Evolutionary conservation across 2,329 filamentous ascomycete species (phyloP).

Genomic region (Alternaria tenuissima): DNA sequence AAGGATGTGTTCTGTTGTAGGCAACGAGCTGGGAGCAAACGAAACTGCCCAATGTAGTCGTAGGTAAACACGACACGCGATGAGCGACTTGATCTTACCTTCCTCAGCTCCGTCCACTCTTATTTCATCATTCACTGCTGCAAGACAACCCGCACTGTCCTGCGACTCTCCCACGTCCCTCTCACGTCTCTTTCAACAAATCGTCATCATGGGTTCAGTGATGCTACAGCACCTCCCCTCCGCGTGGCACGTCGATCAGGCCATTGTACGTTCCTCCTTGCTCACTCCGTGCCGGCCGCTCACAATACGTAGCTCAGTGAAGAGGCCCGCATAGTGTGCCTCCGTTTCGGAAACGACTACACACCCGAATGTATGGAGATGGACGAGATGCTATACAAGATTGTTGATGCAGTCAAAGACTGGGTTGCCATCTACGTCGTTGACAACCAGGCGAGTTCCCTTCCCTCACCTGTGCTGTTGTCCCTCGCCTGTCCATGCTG

Average conservation of each 20-base stretch:
- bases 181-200: not conserved
- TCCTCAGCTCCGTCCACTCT: not conserved
- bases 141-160: not conserved
- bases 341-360: slow-evolving; percentile 86
- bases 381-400: slow-evolving; percentile 36
- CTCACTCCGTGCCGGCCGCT: not conserved
- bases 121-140: not conserved
- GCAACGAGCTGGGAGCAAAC: not conserved
- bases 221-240: slow-evolving; percentile 86
- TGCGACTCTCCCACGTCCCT: too few species aligned
- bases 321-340: slow-evolving; percentile 86
- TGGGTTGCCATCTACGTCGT: slow-evolving; percentile 86
- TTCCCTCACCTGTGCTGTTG: not conserved
- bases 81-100: not conserved
- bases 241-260: slow-evolving; percentile 97
- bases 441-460: slow-evolving; percentile 69
- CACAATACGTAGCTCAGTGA: slow-evolving; percentile 57
- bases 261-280: slow-evolving; percentile 62
- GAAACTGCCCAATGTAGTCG: not conserved
- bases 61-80: not conserved
- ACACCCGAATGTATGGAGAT: slow-evolving; percentile 68
- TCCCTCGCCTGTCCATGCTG: not conserved
- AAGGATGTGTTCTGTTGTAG: not conserved
- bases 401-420: slow-evolving; percentile 71
- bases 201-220: slow-evolving; percentile 72